Percentiles rank a stretch among this genome's conserved stretches.
Evolutionary conservation across 805 yeast species (phyloP).

Genomic region (Lachancea kluyveri): DNA sequence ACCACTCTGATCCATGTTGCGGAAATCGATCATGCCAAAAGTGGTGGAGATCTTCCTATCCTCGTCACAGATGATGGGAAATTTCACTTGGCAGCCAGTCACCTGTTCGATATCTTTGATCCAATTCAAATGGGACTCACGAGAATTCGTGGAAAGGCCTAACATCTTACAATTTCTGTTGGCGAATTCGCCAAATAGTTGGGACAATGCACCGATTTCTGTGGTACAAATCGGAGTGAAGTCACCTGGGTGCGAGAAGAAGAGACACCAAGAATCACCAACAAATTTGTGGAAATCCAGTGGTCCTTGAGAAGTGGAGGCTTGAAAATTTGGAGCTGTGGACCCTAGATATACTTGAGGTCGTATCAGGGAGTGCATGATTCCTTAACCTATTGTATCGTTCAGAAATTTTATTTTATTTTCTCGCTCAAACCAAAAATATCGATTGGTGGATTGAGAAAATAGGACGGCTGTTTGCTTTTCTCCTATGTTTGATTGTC

Average conservation of each 20-base stretch:
- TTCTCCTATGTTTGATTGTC: no score
- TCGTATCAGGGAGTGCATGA: neutral
- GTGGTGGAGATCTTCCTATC: slow-evolving; percentile 51
- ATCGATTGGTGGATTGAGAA: no score
- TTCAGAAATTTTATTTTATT: no score
- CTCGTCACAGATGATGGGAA: slow-evolving; percentile 68
- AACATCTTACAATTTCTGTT: slow-evolving; percentile 60
- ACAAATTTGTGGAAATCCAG: slow-evolving; percentile 58
- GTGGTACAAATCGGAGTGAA: slow-evolving; percentile 79
- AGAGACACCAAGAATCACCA: slow-evolving; percentile 57
- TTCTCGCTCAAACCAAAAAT: no score
- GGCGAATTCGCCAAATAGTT: slow-evolving; percentile 61
- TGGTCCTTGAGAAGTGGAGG: slow-evolving; percentile 57
- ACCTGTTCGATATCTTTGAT: slow-evolving; percentile 66
- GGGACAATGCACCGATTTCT: slow-evolving; percentile 70
- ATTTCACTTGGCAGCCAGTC: slow-evolving; percentile 49
- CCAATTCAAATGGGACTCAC: slow-evolving; percentile 60
- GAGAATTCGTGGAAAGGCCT: slow-evolving; percentile 61
- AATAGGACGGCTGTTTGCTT: no score
- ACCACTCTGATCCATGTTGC: slow-evolving; percentile 59
- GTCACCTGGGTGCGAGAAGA: slow-evolving; percentile 74
- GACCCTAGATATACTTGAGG: slow-evolving; percentile 39
- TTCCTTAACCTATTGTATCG: no score
- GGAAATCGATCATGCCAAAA: slow-evolving; percentile 68
- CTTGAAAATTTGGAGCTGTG: slow-evolving; percentile 61